Percentiles rank a stretch among this genome's conserved stretches.
Conservation (phyloP, 1,284 basidiomycete genomes). For the Phellopilus nigrolimitatus region DNA sequence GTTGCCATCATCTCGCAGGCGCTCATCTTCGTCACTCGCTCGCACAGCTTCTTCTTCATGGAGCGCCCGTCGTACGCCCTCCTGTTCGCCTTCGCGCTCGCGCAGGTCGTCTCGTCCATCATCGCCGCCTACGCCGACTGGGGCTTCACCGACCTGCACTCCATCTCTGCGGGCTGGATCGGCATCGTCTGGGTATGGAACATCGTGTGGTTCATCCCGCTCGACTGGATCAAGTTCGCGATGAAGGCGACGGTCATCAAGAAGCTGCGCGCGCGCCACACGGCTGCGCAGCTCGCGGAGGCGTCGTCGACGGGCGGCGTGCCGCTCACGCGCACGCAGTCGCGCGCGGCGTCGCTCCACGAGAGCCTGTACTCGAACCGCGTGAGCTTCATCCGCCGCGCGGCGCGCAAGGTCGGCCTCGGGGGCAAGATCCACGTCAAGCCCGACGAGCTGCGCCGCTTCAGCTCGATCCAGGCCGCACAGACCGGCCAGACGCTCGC, state of each 20-base stretch:
- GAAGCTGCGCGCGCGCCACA: conserved; percentile 68
- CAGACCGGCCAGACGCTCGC: conserved; percentile 73
- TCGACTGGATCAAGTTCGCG: conserved; percentile 93
- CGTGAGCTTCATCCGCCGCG: conserved; percentile 83
- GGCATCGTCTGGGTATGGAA: conserved; percentile 98
- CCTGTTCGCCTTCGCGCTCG: conserved; percentile 85
- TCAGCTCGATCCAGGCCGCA: conserved; percentile 81
- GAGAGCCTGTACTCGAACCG: conserved; percentile 94
- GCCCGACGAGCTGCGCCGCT: conserved; percentile 79
- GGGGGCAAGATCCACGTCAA: conserved; percentile 76
- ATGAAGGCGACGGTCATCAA: conserved; percentile 94
- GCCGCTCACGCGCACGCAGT: conserved; percentile 82
- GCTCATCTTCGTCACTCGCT: conserved; percentile 94
- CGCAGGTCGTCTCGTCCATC: conserved; percentile 92
- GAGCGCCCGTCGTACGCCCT: conserved; percentile 91
- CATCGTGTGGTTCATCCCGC: conserved; percentile 91
- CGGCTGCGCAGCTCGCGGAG: conserved; percentile 39
- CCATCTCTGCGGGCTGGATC: conserved; percentile 89
- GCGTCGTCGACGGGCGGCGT: conserved; percentile 51
- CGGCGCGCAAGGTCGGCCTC: conserved; percentile 81
- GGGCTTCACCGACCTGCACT: conserved; percentile 80
- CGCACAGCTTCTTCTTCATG: conserved; percentile 98
- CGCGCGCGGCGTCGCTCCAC: conserved; percentile 86
- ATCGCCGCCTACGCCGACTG: conserved; percentile 91
- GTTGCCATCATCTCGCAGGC: conserved; percentile 99